Base-by-base conservation (phyloP, 345 rosid species). In the Eucalyptus shirleyi region DNA sequence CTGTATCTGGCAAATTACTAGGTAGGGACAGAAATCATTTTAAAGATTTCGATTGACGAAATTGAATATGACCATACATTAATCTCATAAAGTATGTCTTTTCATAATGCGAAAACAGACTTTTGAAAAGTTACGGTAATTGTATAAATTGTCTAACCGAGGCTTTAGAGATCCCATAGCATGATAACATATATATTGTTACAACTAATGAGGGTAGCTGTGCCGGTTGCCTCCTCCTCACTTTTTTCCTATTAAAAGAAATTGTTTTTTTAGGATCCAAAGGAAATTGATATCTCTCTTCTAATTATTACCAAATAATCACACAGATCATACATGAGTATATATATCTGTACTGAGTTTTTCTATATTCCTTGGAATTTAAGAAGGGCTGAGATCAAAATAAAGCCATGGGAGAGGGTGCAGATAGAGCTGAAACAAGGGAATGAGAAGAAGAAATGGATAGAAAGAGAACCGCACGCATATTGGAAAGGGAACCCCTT, bases 401-500 rank as follows among this genome's bases (percentile, higher is more conserved):
- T 97, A 91, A 95, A 89, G 89, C 96, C 96, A 69, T 97, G 98
- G 99, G 91, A 91, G 26, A 89, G 47, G 59, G 62, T 95, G 92
- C 87, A 94, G 90, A 89, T 90, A 59, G 96, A 93, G 80, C 56
- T 96, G 87, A 92, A 90, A 91, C 91, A 92, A 90, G 97, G 95
- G 56, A 95, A 93, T 55, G 90, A 88, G 88, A 88, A 77, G 90
- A 92, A 15, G 32, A 94, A 88, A 47, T 97, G 98, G 98, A 87
- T 88, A 67, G 94, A 96, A 1, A 95, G 97, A 88, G 94, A 94
- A 49, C 95, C 97, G 34, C 93, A 95, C 69, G 99, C 99, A 6
- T 96, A 95, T 86, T 97, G 99, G 99, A 97, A 95, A 69, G 99
- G 99, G 13, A 97, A 97, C 86, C 98, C 98, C 67, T 89, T 90